phyloP scores from a whole-genome alignment of 352 stramenopile species.

The Phytophthora pseudosyringae region DNA sequence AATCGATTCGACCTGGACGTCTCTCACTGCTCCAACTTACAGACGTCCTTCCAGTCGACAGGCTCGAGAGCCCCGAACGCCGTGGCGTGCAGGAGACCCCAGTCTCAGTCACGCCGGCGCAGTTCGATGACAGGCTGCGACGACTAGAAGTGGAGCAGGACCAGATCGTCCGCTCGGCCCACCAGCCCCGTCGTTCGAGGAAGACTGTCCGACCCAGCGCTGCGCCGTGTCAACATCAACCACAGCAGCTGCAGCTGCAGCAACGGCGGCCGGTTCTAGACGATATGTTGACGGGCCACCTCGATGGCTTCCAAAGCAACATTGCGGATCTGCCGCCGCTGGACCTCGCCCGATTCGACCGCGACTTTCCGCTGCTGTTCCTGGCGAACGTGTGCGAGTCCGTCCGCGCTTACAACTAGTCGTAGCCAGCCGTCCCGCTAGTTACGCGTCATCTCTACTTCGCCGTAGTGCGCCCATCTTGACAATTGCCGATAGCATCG shows the following conservation, averaged over 20 bases:
- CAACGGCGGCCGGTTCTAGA: background rate
- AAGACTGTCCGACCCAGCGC: background rate
- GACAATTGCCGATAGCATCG: too few species aligned
- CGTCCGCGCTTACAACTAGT: constrained; percentile 19
- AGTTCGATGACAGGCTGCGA: constrained; percentile 28
- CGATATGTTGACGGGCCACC: constrained; percentile 8
- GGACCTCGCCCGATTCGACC: constrained; percentile 22
- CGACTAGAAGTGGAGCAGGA: constrained; percentile 36
- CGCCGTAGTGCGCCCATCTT: too few species aligned
- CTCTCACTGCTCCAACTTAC: background rate
- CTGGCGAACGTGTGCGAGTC: constrained; percentile 45
- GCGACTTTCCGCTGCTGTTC: constrained; percentile 38
- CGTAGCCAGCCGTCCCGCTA: too few species aligned
- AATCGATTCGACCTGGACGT: background rate
- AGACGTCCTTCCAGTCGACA: constrained; percentile 1
- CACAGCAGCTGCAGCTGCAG: background rate
- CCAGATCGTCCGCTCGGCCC: constrained; percentile 38
- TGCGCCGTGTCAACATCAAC: background rate
- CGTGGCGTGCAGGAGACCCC: background rate
- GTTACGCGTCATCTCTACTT: too few species aligned
- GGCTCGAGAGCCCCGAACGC: background rate
- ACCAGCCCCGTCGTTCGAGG: constrained; percentile 9
- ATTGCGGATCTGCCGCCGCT: constrained; percentile 9
- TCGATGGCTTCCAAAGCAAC: constrained; percentile 9
- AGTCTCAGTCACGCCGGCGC: background rate